Conservation (phyloP, 805 yeast species). For the Yamadazyma scolyti region DNA sequence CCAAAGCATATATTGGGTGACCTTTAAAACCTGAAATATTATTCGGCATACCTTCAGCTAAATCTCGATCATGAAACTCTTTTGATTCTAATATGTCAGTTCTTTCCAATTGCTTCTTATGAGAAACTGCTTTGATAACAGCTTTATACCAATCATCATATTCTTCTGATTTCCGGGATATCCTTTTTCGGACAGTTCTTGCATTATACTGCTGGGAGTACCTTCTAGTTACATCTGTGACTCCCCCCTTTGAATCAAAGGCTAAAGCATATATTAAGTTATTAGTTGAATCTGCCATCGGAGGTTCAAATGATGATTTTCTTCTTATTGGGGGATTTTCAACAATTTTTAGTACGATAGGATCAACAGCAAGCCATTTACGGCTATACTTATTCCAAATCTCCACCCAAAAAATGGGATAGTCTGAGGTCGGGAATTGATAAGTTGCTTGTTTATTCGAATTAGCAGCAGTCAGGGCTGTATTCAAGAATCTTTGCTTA, state of each 20-base stretch:
- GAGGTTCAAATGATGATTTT: slow-evolving; percentile 69
- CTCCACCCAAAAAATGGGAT: slow-evolving; percentile 90
- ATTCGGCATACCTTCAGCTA: slow-evolving; percentile 83
- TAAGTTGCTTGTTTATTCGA: slow-evolving; percentile 4
- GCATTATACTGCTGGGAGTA: slow-evolving; percentile 72
- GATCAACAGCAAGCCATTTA: slow-evolving; percentile 86
- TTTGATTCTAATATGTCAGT: slow-evolving; percentile 54
- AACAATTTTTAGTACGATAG: slow-evolving; percentile 58
- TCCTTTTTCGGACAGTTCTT: slow-evolving; percentile 68
- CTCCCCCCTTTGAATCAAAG: slow-evolving; percentile 60
- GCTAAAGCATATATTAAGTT: slow-evolving; percentile 74
- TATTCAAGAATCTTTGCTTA: slow-evolving; percentile 5
- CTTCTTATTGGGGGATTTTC: slow-evolving; percentile 56
- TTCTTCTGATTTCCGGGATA: slow-evolving; percentile 51
- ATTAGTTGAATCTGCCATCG: slow-evolving; percentile 53
- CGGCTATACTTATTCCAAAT: slow-evolving; percentile 77
- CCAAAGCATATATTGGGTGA: slow-evolving; percentile 84
- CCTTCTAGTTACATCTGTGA: slow-evolving; percentile 80
- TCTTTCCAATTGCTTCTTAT: slow-evolving; percentile 5
- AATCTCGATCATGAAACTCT: slow-evolving; percentile 58
- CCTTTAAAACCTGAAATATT: slow-evolving; percentile 76
- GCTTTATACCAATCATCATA: slow-evolving; percentile 60
- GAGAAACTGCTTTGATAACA: slow-evolving; percentile 32
- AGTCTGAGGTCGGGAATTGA: slow-evolving; percentile 27
- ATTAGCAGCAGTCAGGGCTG: no score